phyloP scores from a whole-genome alignment of 1,284 basidiomycete genomes.

The Chiua sp. region DNA sequence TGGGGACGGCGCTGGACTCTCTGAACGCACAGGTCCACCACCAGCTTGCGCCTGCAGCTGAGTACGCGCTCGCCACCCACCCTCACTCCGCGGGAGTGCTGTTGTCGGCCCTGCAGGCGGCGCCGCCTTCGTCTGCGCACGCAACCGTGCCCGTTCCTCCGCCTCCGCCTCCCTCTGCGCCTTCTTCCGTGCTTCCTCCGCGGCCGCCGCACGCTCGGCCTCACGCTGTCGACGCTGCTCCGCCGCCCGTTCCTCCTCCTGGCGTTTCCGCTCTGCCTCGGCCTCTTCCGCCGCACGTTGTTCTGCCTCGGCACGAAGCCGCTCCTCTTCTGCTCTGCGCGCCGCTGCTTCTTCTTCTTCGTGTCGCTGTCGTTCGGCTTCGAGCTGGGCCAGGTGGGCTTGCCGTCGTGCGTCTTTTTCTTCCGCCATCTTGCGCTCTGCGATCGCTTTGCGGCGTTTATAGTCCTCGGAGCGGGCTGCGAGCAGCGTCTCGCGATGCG shows the following conservation, averaged over 20 bases:
- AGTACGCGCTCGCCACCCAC: slow-evolving; percentile 24
- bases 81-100: slow-evolving; percentile 9
- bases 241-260: slow-evolving; percentile 62
- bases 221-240: slow-evolving; percentile 68
- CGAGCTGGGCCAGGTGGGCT: slow-evolving; percentile 58
- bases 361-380: slow-evolving; percentile 62
- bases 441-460: slow-evolving; percentile 62
- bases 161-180: slow-evolving; percentile 85
- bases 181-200: slow-evolving; percentile 65
- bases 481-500: slow-evolving; percentile 65
- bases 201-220: slow-evolving; percentile 64
- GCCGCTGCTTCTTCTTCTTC: slow-evolving; percentile 46
- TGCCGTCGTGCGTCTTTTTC: slow-evolving; percentile 83
- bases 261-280: slow-evolving; percentile 60
- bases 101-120: too few species aligned
- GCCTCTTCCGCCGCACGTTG: slow-evolving; percentile 60
- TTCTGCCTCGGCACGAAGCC: slow-evolving; percentile 59
- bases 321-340: slow-evolving; percentile 57
- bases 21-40: slow-evolving; percentile 40
- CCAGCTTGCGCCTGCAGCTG: slow-evolving; percentile 12
- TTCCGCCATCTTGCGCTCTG: slow-evolving; percentile 78
- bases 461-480: slow-evolving; percentile 77
- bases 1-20: slow-evolving; percentile 32
- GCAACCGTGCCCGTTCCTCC: slow-evolving; percentile 51
- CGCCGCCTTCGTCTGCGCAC: slow-evolving; percentile 31